Conservation (phyloP, 306 rosid genomes). For the Fragaria ananassa region DNA sequence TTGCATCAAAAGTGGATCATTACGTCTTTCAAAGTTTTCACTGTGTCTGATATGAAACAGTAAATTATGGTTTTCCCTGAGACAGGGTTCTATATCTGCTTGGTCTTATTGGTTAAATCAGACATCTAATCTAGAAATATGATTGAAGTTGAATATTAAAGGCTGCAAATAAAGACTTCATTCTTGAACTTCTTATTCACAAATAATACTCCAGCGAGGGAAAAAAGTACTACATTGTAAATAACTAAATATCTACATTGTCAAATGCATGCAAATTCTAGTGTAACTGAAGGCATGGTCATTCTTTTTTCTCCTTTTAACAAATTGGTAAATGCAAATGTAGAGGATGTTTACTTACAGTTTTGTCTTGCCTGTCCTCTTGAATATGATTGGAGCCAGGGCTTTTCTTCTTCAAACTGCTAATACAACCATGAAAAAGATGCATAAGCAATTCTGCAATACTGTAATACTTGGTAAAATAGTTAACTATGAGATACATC, state of each 20-base stretch:
- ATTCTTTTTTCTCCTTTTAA: background rate
- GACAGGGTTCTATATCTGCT: background rate
- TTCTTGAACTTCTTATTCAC: background rate
- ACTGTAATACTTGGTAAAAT: background rate
- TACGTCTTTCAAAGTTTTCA: background rate
- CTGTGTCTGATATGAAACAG: background rate
- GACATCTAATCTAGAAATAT: constrained; percentile 1
- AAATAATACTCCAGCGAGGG: background rate
- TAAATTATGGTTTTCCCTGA: background rate
- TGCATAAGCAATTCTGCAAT: background rate
- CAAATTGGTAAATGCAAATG: background rate
- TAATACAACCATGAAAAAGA: constrained; percentile 27
- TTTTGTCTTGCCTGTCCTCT: constrained; percentile 54
- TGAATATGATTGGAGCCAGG: constrained; percentile 26
- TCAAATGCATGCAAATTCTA: background rate
- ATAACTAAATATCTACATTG: background rate
- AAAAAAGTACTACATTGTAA: background rate
- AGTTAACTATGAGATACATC: background rate
- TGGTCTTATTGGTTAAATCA: background rate
- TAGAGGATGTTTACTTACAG: constrained; percentile 51
- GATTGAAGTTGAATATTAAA: background rate
- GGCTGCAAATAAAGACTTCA: background rate
- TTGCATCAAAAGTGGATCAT: background rate
- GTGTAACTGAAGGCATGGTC: constrained; percentile 1
- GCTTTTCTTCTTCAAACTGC: constrained; percentile 46